Base-by-base conservation (phyloP, 306 rosid genomes). In the Fragaria ananassa region DNA sequence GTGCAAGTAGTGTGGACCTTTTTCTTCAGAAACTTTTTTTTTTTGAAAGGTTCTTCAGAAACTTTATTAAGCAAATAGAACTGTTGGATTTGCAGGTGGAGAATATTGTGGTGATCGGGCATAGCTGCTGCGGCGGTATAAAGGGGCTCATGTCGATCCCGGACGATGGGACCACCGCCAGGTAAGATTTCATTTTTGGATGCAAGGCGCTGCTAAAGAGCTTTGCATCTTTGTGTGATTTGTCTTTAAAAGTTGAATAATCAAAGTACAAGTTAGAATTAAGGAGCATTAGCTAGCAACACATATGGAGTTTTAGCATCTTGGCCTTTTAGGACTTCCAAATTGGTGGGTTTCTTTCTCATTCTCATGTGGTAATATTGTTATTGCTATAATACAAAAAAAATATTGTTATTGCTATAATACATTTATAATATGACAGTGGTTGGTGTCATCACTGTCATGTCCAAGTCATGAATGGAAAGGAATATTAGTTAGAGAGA, bases 131-230 rank as follows among this genome's bases (percentile, higher is more conserved):
- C 68, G 99, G 99, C 29, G 99, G 99, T 27, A 95, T 95, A 79
- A 92, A 88, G 87, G 99, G 99, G 6, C 96, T 95, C 74, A 95
- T 95, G 99, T 90, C 97, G 7, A 90, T 95, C 80, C 93, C 97
- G 0, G 97, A 89, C 4, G 96, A 95, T 68, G 99, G 97, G 83
- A 79, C 92, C 83, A 84, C 86, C 10, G 77, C 93, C 34, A 92
- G 91, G 99, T 85, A 74, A 86, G 25, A 64, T 49, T 42, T 7
- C 35, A 8, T 31, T 53, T 34, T 1, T 6, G 50, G 49, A 53
- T 47, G 4, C 54, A 0, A 27, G 35, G 12, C 3, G 54, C 4
- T 0, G 21, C 69, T 70, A 46, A n/a, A 18, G 6, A 17, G 53
- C 27, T 41, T 19, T 29, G 53, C 64, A 15, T 58, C 64, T 62